Base-by-base conservation (phyloP, 106 monocot species). In the Allium sativum region DNA sequence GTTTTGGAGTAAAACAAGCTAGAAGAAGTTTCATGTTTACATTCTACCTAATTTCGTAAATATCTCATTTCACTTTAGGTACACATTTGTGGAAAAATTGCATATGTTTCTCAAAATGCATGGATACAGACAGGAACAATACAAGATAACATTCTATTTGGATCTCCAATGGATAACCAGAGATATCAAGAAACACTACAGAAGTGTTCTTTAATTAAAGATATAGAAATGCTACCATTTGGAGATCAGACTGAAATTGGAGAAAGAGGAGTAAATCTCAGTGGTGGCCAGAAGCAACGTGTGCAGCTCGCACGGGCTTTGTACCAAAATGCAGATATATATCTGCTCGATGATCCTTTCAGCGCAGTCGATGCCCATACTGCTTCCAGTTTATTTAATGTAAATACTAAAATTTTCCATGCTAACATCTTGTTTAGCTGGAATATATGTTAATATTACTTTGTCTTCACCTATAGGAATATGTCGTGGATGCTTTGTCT, bases 361-460 rank as follows among this genome's bases (percentile, higher is more conserved):
- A 96, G 95, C 69, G 95, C 95, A 40, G 95, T 96, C 45, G 95
- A 96, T 76, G 90, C 95, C 13, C 95, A 90, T 50, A 96, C 95
- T 20, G 83, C 90, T 12, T 73, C 75, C 21, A 87, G 81, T 50
- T 72, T 96, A 5, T 96, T 96, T 44, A 90, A 96, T 77, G 95
- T 96, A 79, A 69, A 3, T 20, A 14, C 9, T 58, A 7, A 18
- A 58, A 41, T 7, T 42, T 58, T 41, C 31, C 48, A 53, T 66
- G 18, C 10, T 22, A 42, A 14, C 12, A n/a, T 31, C 12, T 7
- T 47, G 47, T 56, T 56, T 56, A 18, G 0, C 9, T 3, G 0
- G 8, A 21, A 7, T 21, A 52, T 45, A 31, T 3, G 43, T 57
- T 20, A 13, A 21, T 46, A 43, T 14, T 9, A 42, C 60, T 58